Evolutionary conservation across 257 asterid genomes (phyloP).

Genomic region (Solanum boliviense): DNA sequence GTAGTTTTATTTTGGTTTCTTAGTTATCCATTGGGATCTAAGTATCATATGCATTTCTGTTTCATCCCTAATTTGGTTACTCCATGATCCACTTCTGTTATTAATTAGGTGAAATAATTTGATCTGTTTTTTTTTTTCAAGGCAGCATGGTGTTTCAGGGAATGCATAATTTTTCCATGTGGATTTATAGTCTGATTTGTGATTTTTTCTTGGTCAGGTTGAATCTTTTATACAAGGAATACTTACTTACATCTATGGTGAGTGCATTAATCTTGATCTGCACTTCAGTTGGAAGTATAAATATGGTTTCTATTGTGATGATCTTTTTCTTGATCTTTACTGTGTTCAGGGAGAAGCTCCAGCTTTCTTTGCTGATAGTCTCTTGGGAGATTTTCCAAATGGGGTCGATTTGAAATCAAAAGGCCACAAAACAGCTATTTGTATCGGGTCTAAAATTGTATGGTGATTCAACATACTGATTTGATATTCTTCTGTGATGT

Average conservation of each 20-base stretch:
- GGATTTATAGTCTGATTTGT: slow-evolving; percentile 12
- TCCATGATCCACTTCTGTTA: slow-evolving; percentile 2
- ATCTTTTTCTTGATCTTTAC: slow-evolving; percentile 7
- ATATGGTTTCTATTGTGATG: slow-evolving; percentile 3
- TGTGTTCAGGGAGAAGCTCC: slow-evolving; percentile 84
- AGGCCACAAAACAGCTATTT: slow-evolving; percentile 33
- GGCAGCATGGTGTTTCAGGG: not conserved
- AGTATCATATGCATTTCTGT: slow-evolving; percentile 10
- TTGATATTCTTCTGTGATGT: slow-evolving; percentile 2
- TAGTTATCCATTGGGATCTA: not conserved
- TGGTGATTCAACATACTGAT: slow-evolving; percentile 11
- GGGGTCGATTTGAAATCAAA: slow-evolving; percentile 34
- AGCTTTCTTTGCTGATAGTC: slow-evolving; percentile 51
- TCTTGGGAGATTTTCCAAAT: slow-evolving; percentile 17
- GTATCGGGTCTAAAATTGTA: slow-evolving; percentile 55
- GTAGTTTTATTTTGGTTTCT: not conserved
- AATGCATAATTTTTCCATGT: not conserved
- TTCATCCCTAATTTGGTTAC: slow-evolving; percentile 1
- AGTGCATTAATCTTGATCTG: slow-evolving; percentile 8
- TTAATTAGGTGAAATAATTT: not conserved
- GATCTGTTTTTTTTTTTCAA: not conserved
- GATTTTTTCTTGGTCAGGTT: slow-evolving; percentile 27
- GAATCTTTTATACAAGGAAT: slow-evolving; percentile 21
- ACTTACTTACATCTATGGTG: slow-evolving; percentile 45
- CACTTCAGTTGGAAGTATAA: not conserved